These are phyloP conservation scores for Coleophoma cylindrospora DNA, from an alignment of 2,329 filamentous ascomycete genomes.

Conservation along the genomic window DNA sequence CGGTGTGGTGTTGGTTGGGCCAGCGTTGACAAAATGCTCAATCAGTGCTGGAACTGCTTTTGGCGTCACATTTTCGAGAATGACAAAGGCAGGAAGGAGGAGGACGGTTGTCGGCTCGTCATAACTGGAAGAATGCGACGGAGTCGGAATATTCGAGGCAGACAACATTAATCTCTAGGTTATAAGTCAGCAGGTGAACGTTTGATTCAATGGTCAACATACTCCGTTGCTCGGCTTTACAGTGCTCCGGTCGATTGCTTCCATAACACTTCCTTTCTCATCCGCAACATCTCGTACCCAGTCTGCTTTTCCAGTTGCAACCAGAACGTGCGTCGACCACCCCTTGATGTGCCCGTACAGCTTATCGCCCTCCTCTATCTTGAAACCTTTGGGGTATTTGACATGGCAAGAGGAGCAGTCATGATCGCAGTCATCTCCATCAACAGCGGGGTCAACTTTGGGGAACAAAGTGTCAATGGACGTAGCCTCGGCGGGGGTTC, in stretches of 20 bases:
- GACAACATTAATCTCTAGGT: constrained; percentile 81
- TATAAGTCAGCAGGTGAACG: constrained; percentile 1
- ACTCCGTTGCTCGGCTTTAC: constrained; percentile 64
- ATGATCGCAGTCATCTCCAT: constrained; percentile 83
- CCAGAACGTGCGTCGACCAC: constrained; percentile 84
- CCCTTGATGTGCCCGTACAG: constrained; percentile 82
- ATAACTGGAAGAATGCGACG: constrained; percentile 59
- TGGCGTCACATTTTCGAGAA: constrained; percentile 81
- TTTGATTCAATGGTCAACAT: constrained; percentile 22
- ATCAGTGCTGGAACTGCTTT: constrained; percentile 68
- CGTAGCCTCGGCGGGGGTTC: constrained; percentile 14
- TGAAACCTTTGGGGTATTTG: constrained; percentile 66
- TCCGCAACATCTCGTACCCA: constrained; percentile 88
- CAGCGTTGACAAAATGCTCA: constrained; percentile 59
- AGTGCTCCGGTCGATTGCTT: constrained; percentile 57
- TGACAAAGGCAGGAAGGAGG: constrained; percentile 77
- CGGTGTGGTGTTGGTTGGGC: constrained; percentile 66
- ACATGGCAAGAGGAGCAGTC: constrained; percentile 82
- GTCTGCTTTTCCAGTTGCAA: constrained; percentile 93
- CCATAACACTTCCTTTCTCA: constrained; percentile 81
- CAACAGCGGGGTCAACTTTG: constrained; percentile 66
- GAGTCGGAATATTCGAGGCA: constrained; percentile 84
- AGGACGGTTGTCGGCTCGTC: constrained; percentile 71
- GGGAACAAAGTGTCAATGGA: constrained; percentile 54
- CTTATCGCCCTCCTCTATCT: constrained; percentile 71